Conservation (phyloP, 1,139 yeast genomes). For the Debaryomycetaceae sp. region DNA sequence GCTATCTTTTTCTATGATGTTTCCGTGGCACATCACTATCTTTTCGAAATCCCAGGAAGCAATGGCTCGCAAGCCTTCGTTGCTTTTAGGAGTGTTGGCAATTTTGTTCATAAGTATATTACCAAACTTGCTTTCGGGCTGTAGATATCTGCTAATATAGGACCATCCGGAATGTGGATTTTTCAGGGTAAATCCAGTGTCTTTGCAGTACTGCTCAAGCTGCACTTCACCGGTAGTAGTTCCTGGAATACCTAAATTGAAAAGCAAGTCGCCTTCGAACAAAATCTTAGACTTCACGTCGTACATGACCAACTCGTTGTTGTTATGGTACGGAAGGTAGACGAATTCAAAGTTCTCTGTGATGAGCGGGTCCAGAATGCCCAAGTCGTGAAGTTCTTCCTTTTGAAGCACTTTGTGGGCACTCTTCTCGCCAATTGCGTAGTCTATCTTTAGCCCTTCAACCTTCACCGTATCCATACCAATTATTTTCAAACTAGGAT, state of each 20-base stretch:
- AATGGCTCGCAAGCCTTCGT: slow-evolving; percentile 31
- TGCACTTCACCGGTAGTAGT: slow-evolving; percentile 10
- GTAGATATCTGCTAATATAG: slow-evolving; percentile 31
- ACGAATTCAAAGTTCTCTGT: slow-evolving; percentile 49
- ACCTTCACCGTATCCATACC: slow-evolving; percentile 33
- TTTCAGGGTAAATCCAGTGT: slow-evolving; percentile 30
- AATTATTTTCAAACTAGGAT: slow-evolving; percentile 39
- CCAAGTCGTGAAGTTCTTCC: slow-evolving; percentile 19
- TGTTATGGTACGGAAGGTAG: slow-evolving; percentile 51
- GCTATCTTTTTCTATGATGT: slow-evolving; percentile 45
- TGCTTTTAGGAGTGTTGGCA: slow-evolving; percentile 5
- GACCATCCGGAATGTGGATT: slow-evolving; percentile 40
- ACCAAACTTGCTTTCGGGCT: slow-evolving; percentile 36
- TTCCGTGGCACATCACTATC: slow-evolving; percentile 59
- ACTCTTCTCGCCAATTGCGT: slow-evolving; percentile 17
- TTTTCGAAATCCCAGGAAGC: slow-evolving; percentile 45
- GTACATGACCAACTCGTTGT: slow-evolving; percentile 53
- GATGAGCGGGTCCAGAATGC: slow-evolving; percentile 23
- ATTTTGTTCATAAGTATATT: slow-evolving; percentile 26
- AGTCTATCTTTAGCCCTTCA: slow-evolving; percentile 23
- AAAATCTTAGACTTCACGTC: slow-evolving; percentile 45
- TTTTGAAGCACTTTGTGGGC: slow-evolving; percentile 27
- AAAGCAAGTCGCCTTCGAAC: slow-evolving; percentile 54
- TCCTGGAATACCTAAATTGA: slow-evolving; percentile 39
- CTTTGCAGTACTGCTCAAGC: slow-evolving; percentile 39